Base-by-base conservation (phyloP, 1,139 yeast genomes). In the Yamadazyma oceani region DNA sequence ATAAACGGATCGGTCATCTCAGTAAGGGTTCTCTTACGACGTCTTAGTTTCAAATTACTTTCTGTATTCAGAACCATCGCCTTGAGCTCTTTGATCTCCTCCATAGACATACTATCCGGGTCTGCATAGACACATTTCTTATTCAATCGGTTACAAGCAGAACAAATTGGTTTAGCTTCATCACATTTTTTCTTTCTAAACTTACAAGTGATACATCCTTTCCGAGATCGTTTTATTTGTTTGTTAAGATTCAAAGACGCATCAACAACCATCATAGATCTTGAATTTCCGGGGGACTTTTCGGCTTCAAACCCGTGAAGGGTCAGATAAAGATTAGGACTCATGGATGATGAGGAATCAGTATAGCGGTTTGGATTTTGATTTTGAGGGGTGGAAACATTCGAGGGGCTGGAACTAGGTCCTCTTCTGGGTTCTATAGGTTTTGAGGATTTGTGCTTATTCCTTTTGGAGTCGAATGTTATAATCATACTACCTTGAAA, bases 171-270 rank as follows among this genome's bases (percentile, higher is more conserved):
- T 40, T 68, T 69, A 1, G 55, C 55, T 53, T 84, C 92, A 51
- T 83, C 80, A 51, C 92, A 84, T 47, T 86, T 77, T 57, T 84
- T 84, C 66, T 84, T 84, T 29, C 92, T 62, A 33, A 74, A 69
- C 42, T 87, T 78, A 51, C 92, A 84, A 0, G 89, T 82, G 32
- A 82, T 59, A 54, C 92, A 84, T 0, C 92, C 92, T 46, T 67
- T 68, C 46, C 69, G 67, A 2, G 82, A 73, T 38, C 80, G 54
- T 43, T 46, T 50, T 13, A 46, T 31, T 12, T 43, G 31, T 25
- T 17, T 14, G 12, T 17, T 11, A 17, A n/a, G 5, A 11, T 29
- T 17, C 12, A 29, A 17, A 6, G 32, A 5, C 11, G 11, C 25
- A n/a, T 17, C 23, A 6, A 19, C 6, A 14, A 19, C 32, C 11